Percentiles rank a stretch among this genome's conserved stretches.
Evolutionary conservation across 2,329 filamentous ascomycete genomes (phyloP).

Genomic region (Aphanoascus verrucosus): DNA sequence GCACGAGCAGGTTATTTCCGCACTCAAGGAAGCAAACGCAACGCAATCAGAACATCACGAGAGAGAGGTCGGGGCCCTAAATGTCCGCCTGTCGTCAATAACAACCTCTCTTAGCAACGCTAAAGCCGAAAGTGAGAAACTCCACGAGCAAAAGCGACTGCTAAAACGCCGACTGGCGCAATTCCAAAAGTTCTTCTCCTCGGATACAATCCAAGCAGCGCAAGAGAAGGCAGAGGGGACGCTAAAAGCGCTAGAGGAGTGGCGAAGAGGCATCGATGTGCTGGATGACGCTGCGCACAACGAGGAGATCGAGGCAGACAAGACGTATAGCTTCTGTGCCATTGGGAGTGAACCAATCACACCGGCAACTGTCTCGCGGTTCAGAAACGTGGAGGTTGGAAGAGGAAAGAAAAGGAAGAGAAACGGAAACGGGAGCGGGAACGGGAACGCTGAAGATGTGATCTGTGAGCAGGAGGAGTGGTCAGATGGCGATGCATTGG

Average conservation of each 20-base stretch:
- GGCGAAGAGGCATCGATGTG: constrained; percentile 16
- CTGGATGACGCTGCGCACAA: constrained; percentile 14
- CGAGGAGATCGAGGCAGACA: constrained; percentile 19
- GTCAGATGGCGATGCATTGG: constrained; percentile 10
- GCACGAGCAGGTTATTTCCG: constrained; percentile 19
- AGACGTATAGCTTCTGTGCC: constrained; percentile 11
- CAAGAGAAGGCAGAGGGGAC: constrained; percentile 27
- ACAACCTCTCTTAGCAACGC: constrained; percentile 31
- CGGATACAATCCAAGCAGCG: constrained; percentile 30
- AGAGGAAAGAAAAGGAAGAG: constrained; percentile 29
- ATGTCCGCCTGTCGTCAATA: constrained; percentile 33
- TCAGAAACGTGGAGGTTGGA: constrained; percentile 34
- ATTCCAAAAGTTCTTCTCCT: constrained; percentile 29
- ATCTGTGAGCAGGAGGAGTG: constrained; percentile 26
- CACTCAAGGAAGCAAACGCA: constrained; percentile 19
- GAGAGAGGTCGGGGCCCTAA: constrained; percentile 31
- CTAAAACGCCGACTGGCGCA: constrained; percentile 31
- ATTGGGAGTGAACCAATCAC: constrained; percentile 34
- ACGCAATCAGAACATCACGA: constrained; percentile 24
- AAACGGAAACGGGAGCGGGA: constrained; percentile 27
- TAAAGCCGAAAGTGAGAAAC: constrained; percentile 27
- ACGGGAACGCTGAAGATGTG: constrained; percentile 34
- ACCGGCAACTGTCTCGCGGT: constrained; percentile 33
- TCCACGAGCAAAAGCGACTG: constrained; percentile 27
- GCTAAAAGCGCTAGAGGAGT: constrained; percentile 18